These are phyloP conservation scores for Solanum sparsipilum DNA, from an alignment of 257 asterid genomes.

Conservation along the genomic window DNA sequence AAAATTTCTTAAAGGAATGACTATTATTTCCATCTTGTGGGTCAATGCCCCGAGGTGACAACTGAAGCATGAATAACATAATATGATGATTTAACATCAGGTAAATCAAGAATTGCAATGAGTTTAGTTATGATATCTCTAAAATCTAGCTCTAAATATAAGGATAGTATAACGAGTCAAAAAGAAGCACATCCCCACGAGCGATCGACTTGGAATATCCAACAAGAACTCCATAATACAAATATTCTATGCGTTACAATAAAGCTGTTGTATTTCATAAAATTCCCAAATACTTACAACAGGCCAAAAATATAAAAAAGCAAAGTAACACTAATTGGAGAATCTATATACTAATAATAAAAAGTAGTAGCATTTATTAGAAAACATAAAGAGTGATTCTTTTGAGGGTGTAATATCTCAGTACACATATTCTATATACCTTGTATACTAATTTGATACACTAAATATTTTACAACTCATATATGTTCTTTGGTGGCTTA, in stretches of 20 bases:
- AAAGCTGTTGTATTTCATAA: slow-evolving; percentile 20
- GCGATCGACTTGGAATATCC: background rate
- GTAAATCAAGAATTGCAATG: background rate
- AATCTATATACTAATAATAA: slow-evolving; percentile 10
- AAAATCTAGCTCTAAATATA: background rate
- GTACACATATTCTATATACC: slow-evolving; percentile 4
- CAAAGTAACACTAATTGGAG: slow-evolving; percentile 2
- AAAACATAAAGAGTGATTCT: background rate
- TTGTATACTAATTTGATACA: slow-evolving; percentile 1
- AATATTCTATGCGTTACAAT: slow-evolving; percentile 23
- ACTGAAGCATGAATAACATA: background rate
- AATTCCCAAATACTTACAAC: slow-evolving; percentile 22
- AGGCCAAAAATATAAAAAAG: slow-evolving; percentile 13
- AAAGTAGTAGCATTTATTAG: background rate
- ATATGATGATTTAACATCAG: background rate
- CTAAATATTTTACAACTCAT: slow-evolving; percentile 1
- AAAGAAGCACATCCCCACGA: background rate
- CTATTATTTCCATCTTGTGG: slow-evolving; percentile 16
- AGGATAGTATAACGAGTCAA: background rate
- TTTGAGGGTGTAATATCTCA: background rate
- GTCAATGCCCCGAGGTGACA: slow-evolving; percentile 3
- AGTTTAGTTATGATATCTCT: rapidly evolving
- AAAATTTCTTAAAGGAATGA: slow-evolving; percentile 2
- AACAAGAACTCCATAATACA: background rate
- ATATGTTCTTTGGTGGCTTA: slow-evolving; percentile 17